Evolutionary conservation across 441 rosid species (phyloP), one percentile per base, ranked within the genome.

Genomic region (Jatropha podagrica): DNA sequence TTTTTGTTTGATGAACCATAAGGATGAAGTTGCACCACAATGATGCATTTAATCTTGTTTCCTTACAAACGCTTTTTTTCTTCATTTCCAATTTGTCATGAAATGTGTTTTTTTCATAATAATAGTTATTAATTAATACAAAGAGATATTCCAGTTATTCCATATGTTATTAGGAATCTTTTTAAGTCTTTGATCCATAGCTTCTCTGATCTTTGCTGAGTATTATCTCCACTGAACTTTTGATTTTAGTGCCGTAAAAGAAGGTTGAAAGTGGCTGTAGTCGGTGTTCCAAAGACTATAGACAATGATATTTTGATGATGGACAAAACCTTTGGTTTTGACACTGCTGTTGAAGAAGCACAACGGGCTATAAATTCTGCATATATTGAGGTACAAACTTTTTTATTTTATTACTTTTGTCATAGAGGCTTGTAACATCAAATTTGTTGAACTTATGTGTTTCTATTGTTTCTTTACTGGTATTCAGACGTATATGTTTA

Each of bases 261-360:
- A 82, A 84, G 81, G 78, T 32, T 93, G 81, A 85, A 70, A 79
- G 90, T 95, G 76, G 94, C 98, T 81, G 89, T 95, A 26, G 98
- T 95, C 85, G 98, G 99, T 75, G 98, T 95, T 79, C 98, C 99
- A 54, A 95, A 95, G 81, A 95, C 98, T 69, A 96, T 96, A 11
- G 99, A 96, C 84, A 96, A 96, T 80, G 99, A 96, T 85, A 93
- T 96, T 71, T 76, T 96, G 81, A 73, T 93, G 84, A 96, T 96
- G 94, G 99, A 96, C 79, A 94, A 96, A 83, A 96, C 98, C 9
- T 96, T 96, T 75, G 99, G 99, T 68, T 94, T 96, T 77, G 99
- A 94, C 73, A 94, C 98, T 81, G 99, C 98, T 58, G 97, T 96
- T 79, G 98, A 96, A 86, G 99, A 92, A 81, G 97, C 99, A 32